These are phyloP conservation scores for Nasturtium officinale DNA, from an alignment of 345 rosid genomes.

Conservation along the genomic window DNA sequence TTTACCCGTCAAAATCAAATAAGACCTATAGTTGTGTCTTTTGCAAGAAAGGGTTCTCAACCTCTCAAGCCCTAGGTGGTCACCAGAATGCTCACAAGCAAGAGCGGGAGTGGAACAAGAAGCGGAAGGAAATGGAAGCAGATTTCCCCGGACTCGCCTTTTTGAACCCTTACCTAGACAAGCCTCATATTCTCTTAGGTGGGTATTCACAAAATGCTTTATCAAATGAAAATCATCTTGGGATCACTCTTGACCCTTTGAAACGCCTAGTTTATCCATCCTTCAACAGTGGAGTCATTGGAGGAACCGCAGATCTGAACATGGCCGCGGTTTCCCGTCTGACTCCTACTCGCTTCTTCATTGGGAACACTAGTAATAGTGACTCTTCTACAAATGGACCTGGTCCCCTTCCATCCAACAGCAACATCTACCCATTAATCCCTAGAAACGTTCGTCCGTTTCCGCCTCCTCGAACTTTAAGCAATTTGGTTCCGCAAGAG, in stretches of 20 bases:
- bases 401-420: slow-evolving; percentile 10
- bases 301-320: slow-evolving; percentile 14
- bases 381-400: slow-evolving; percentile 4
- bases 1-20: slow-evolving; percentile 31
- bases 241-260: slow-evolving; percentile 33
- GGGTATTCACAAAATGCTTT: slow-evolving; percentile 41
- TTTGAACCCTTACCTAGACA: slow-evolving; percentile 30
- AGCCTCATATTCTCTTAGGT: slow-evolving; percentile 41
- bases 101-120: slow-evolving; percentile 58
- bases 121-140: slow-evolving; percentile 35
- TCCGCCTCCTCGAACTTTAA: slow-evolving; percentile 22
- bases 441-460: slow-evolving; percentile 20
- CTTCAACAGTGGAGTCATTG: slow-evolving; percentile 10
- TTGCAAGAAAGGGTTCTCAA: slow-evolving; percentile 51
- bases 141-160: slow-evolving; percentile 3
- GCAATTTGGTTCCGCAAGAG: background rate
- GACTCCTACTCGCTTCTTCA: slow-evolving; percentile 35
- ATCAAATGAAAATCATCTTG: slow-evolving; percentile 44
- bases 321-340: slow-evolving; percentile 18
- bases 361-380: slow-evolving; percentile 17
- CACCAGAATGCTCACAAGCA: slow-evolving; percentile 96
- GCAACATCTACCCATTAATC: background rate
- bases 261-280: slow-evolving; percentile 15
- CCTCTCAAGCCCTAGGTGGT: slow-evolving; percentile 94
- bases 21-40: slow-evolving; percentile 34